Conservation (phyloP, 2,329 filamentous ascomycete species). For the Colletotrichum destructivum region DNA sequence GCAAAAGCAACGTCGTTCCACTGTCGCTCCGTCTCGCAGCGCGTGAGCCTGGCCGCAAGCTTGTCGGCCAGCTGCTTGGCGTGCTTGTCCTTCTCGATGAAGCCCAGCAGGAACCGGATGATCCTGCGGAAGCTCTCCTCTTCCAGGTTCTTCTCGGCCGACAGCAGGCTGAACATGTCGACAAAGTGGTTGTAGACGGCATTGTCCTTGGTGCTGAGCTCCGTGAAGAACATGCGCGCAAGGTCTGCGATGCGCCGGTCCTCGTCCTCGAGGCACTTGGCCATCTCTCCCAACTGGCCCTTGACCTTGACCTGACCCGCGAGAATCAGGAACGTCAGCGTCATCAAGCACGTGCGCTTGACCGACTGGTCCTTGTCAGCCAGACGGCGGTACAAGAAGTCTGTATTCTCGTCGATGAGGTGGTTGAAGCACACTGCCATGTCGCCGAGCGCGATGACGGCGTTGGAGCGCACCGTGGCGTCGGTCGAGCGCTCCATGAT, state of each 20-base stretch:
- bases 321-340: conserved; percentile 94
- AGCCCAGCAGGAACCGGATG: conserved; percentile 92
- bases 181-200: conserved; percentile 99
- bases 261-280: conserved; percentile 97
- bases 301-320: conserved; percentile 99
- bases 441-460: conserved; percentile 95
- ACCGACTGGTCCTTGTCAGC: conserved; percentile 91
- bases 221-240: conserved; percentile 98
- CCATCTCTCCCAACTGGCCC: conserved; percentile 98
- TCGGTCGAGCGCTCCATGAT: conserved; percentile 97
- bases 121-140: conserved; percentile 91
- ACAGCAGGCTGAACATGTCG: conserved; percentile 96
- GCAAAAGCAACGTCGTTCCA: conserved; percentile 99
- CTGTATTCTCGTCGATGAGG: conserved; percentile 98
- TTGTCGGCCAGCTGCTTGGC: conserved; percentile 95
- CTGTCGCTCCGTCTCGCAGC: conserved; percentile 93
- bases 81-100: conserved; percentile 99
- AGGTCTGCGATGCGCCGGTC: conserved; percentile 95
- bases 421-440: conserved; percentile 99
- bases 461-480: conserved; percentile 93
- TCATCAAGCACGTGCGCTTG: conserved; percentile 98
- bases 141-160: conserved; percentile 83
- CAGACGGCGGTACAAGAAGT: conserved; percentile 94
- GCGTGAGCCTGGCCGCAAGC: conserved; percentile 84
- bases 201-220: conserved; percentile 97